Evolutionary conservation across 176 grass and related monocot species (phyloP), one percentile per base, ranked within the genome.

Genomic region (Neostapfia colusana): DNA sequence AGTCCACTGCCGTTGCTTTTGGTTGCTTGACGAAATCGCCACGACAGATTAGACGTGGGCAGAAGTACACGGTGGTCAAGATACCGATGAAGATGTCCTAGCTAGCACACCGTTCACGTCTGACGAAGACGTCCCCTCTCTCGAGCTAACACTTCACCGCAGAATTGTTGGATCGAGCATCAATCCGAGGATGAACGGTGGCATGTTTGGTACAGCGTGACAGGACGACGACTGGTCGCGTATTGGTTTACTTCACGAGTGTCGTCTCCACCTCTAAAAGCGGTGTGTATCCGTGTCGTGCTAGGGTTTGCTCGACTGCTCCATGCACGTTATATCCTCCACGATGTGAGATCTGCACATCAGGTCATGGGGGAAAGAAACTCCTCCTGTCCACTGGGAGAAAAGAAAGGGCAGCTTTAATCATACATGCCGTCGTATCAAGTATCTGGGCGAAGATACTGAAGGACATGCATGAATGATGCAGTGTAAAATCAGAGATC

Each of bases 121-220:
- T 72, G 44, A 60, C n/a, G n/a, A n/a, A n/a, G n/a, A n/a, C n/a
- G n/a, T n/a, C n/a, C n/a, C n/a, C n/a, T n/a, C n/a, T n/a, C n/a
- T n/a, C n/a, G n/a, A 14, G 35, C 58, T 3, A 46, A 66, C 54
- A 77, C 26, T 58, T 70, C 51, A 11, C 40, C 20, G 21, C 34
- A 16, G 27, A 17, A 20, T 23, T 56, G 53, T 56, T 56, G n/a
- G 21, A 24, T 21, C 50, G 7, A 54, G 18, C 18, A 48, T 6
- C 1, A 6, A 63, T 63, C 54, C 82, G 4, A 69, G 31, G 71
- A 75, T 55, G 2, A 48, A 69, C 25, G 28, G 7, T 7, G 79
- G 85, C 40, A 76, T 28, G 70, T 81, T 85, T 39, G 16, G 46
- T 49, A 49, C 0, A n/a, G n/a, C n/a, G 26, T 41, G 73, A 82